Evolutionary conservation across 208 protist genomes (phyloP).

Genomic region (Trypanosoma grayi): DNA sequence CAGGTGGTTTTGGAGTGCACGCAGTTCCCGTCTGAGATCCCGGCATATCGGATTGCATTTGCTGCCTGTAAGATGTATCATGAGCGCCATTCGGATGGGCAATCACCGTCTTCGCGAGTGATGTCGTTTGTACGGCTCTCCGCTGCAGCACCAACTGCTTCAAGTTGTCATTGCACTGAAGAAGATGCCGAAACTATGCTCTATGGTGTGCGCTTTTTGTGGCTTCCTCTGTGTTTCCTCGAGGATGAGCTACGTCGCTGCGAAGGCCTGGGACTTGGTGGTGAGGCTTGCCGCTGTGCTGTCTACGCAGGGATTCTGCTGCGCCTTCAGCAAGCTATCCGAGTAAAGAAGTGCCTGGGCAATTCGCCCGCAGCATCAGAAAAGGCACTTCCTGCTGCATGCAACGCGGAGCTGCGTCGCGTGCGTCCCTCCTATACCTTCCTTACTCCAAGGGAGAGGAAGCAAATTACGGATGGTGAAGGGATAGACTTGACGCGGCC

Average conservation of each 20-base stretch:
- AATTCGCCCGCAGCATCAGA: not conserved
- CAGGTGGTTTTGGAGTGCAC: constrained; percentile 14
- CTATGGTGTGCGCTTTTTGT: constrained; percentile 23
- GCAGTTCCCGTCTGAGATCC: constrained; percentile 22
- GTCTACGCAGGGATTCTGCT: constrained; percentile 19
- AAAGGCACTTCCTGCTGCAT: not conserved
- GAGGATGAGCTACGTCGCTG: constrained; percentile 16
- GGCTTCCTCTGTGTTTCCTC: constrained; percentile 22
- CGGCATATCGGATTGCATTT: constrained; percentile 21
- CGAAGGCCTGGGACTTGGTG: not conserved
- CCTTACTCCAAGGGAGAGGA: constrained; percentile 13
- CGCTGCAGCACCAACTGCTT: not conserved
- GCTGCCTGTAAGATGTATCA: constrained; percentile 16
- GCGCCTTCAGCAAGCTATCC: constrained; percentile 19
- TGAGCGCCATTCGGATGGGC: not conserved
- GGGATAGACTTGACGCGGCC: constrained; percentile 4
- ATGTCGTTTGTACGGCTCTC: not conserved
- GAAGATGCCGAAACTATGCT: constrained; percentile 16
- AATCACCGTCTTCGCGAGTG: not conserved
- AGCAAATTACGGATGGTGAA: not conserved
- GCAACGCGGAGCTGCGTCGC: constrained; percentile 14
- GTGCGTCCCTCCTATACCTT: constrained; percentile 25
- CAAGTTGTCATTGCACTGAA: constrained; percentile 9
- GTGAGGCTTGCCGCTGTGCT: constrained; percentile 7
- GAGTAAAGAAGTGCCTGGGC: constrained; percentile 10